Base-by-base conservation (phyloP, 2,329 filamentous ascomycete genomes). In the Pseudogymnoascus sp. region DNA sequence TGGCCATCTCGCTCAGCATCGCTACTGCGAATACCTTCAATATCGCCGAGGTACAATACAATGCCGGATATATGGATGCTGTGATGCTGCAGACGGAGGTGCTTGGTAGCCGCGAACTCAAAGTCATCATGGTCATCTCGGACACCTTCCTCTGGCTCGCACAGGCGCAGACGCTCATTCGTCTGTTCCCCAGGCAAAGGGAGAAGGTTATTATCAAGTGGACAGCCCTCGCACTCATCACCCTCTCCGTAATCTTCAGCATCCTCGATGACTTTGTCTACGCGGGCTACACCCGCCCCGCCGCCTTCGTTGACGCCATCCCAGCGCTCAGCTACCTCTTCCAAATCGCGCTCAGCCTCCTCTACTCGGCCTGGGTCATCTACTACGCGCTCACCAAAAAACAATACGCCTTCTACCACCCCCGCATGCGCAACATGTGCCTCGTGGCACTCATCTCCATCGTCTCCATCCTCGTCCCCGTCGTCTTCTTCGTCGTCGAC, bases 151-250 rank as follows among this genome's bases (percentile, higher is more conserved):
- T 99, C 31, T 97, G 95, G 93, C 85, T 99, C 40, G 95, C 95
- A 1, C 95, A 99, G 76, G 93, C 96, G 1, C 95, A 99, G 77
- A 99, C 95, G 0, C 78, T 99, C 64, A 97, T 97, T 69, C 89
- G 95, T 62, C 81, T 99, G 1, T 99, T 99, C 70, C 95, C 95
- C 6, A 90, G 95, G 36, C 93, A 97, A 72, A 90, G 96, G 72
- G 95, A 99, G 77, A 97, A 97, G 77, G 87, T 97, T 62, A 90
- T 97, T 68, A 99, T 99, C 77, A 97, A 97, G 78, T 99, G 93
- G 93, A 91, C 93, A 14, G 95, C 93, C 1, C 97, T 97, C 73
- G 92, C 89, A 2, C 83, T 99, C 64, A 97, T 99, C 71, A 85
- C 91, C 0, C 82, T 97, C 65, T 93, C 97, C 73, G 87, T 93